Conservation (phyloP, 345 rosid species). For the Cardamine chenopodiifolia region DNA sequence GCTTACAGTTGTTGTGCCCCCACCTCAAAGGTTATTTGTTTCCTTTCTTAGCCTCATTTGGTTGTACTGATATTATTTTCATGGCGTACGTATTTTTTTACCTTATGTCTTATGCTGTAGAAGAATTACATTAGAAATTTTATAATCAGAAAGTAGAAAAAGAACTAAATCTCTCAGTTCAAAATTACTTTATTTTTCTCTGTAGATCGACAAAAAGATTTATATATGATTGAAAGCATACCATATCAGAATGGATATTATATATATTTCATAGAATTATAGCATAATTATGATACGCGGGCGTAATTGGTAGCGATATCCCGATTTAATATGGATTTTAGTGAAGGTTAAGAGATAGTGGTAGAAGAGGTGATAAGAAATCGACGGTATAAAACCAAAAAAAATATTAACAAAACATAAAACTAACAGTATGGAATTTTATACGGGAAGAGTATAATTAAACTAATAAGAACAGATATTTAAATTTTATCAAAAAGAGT, state of each 20-base stretch:
- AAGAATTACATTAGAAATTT: background rate
- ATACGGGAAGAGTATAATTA: too few relatives aligned
- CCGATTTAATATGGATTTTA: too few relatives aligned
- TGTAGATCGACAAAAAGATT: background rate
- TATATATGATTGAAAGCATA: background rate
- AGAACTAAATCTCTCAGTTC: background rate
- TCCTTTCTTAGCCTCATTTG: conserved; percentile 33
- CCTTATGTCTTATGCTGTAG: background rate
- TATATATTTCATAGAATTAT: too few relatives aligned
- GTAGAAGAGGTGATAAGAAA: background rate
- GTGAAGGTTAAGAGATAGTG: background rate
- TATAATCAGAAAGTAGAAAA: background rate
- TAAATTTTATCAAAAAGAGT: too few relatives aligned
- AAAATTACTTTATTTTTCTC: background rate
- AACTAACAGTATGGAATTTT: background rate
- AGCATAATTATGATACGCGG: too few relatives aligned
- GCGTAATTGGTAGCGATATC: too few relatives aligned
- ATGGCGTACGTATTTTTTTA: background rate
- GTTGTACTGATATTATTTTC: background rate
- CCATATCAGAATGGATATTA: too few relatives aligned
- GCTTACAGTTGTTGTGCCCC: conserved; percentile 30
- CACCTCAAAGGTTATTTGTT: conserved; percentile 31
- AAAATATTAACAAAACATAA: background rate
- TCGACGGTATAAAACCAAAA: too few relatives aligned
- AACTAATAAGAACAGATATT: too few relatives aligned